Evolutionary conservation across 2,329 filamentous ascomycete species (phyloP), one percentile per base, ranked within the genome.

Genomic region (Cryphonectria carpinicola): DNA sequence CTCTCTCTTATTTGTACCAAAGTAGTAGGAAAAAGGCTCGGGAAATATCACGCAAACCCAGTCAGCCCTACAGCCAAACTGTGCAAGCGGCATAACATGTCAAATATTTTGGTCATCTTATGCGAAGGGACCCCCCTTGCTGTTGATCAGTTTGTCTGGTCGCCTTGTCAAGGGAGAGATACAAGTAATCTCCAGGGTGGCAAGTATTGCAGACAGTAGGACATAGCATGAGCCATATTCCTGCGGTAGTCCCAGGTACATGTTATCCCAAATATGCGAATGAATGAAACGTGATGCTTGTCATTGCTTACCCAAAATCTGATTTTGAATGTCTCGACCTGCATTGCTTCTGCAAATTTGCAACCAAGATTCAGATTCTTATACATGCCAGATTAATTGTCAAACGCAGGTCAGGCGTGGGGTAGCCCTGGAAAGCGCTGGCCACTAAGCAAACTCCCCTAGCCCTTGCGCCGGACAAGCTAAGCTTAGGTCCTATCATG

Each of bases 301-400:
- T 56, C 52, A 28, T 14, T 32, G 52, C 52, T 28, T 56, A 14
- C 52, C 52, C 4, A 22, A 32, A 22, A 22, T 14, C 56, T 60
- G 13, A 22, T 37, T 60, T 60, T 22, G 7, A 60, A 32, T 35
- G 17, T 60, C 56, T 37, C 11, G 28, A 60, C 32, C 32, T 60
- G 58, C 32, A 39, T 37, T 61, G 58, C 58, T 61, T 61, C 58
- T 39, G 58, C 58, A 39, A 39, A 61, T 39, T 61, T 61, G 13
- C 41, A 17, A 13, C 39, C n/a, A 32, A 41, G 41, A 62, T 37
- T 37, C 37, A 41, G 32, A 39, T 39, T 37, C 35, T n/a, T 64
- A 43, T 39, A 64, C 22, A 64, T 64, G 61, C 61, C 37, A 64
- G 61, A 64, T 46, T 64, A 28, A 64, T 64, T 64, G 39, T 46